Percentiles rank a stretch among this genome's conserved stretches.
These are phyloP conservation scores for Chaetomium sp. DNA, from an alignment of 2,329 filamentous ascomycete genomes.

Conservation along the genomic window DNA sequence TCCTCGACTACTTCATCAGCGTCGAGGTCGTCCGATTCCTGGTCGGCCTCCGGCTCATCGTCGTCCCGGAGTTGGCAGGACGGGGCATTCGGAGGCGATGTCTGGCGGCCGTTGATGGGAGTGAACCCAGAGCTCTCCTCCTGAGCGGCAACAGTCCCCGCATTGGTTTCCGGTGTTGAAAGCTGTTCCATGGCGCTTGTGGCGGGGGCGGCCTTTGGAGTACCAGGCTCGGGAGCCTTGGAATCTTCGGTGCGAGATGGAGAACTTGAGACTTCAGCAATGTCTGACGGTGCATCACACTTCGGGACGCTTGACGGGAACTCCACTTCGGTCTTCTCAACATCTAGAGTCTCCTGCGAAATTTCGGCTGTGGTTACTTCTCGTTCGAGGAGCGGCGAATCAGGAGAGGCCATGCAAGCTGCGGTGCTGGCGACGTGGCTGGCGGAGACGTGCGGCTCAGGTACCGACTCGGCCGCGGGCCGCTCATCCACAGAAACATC, in stretches of 20 bases:
- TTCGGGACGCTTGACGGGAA: background rate
- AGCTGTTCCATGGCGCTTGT: background rate
- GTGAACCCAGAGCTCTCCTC: slow-evolving; percentile 31
- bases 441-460: background rate
- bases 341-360: background rate
- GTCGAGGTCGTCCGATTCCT: slow-evolving; percentile 25
- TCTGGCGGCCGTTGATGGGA: slow-evolving; percentile 34
- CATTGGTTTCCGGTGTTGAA: background rate
- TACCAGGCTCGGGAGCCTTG: background rate
- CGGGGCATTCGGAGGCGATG: slow-evolving; percentile 20
- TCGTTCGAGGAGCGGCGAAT: slow-evolving; percentile 11
- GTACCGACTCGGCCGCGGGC: background rate
- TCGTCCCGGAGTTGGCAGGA: slow-evolving; percentile 9
- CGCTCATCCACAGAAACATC: background rate
- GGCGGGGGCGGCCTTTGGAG: background rate
- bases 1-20: slow-evolving; percentile 30
- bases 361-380: background rate
- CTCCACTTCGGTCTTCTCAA: background rate
- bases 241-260: background rate
- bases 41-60: slow-evolving; percentile 13
- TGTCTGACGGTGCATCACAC: background rate
- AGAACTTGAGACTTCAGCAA: background rate
- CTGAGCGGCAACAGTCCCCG: background rate
- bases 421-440: slow-evolving; percentile 10
- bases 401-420: slow-evolving; percentile 18